Base-by-base conservation (phyloP, 192 early-diverging fungal genomes). In the Hyaloraphidium curvatum region DNA sequence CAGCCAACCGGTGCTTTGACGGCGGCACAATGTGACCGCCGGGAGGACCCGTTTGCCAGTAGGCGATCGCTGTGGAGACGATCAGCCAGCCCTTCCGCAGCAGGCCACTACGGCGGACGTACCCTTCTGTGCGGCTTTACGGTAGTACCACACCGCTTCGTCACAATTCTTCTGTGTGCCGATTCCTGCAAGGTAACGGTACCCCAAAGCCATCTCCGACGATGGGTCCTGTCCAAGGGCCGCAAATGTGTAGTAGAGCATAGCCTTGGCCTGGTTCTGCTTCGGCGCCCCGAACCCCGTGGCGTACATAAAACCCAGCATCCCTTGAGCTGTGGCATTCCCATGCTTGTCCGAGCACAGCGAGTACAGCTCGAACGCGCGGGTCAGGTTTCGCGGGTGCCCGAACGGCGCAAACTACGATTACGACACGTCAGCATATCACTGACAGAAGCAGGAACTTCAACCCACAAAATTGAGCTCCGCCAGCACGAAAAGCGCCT, bases 221-320 rank as follows among this genome's bases (percentile, higher is more conserved):
- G 81, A 61, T 1, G 67, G 64, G 51, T 88, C 76, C 19, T 73
- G 75, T n/a, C 76, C 78, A 23, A 74, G 56, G 1, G 89, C 86
- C 1, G 91, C 86, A 69, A 94, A 81, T 16, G 79, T 81, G 51
- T 78, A 74, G 61, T 89, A 85, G 1, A 89, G 50, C 30, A 83
- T 61, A 19, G 80, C 77, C 65, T 70, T 54, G 28, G 59, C 57
- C 16, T 62, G 40, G 11, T 87, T 80, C 60, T 86, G 73, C 9
- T 82, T 39, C 48, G 69, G 53, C 4, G 78, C 75, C 9, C 90
- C 89, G 43, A 95, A 53, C 0, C 89, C 91, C 0, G 91, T 90
- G 11, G 91, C 81, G 63, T 94, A 83, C 63, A 90, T 78, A 43
- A 90, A 75, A 13, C 91, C 94, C 2, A 94, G 62, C 71, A 84